These are phyloP conservation scores for Trichoderma brevicompactum DNA, from an alignment of 2,329 filamentous ascomycete species.

Conservation along the genomic window DNA sequence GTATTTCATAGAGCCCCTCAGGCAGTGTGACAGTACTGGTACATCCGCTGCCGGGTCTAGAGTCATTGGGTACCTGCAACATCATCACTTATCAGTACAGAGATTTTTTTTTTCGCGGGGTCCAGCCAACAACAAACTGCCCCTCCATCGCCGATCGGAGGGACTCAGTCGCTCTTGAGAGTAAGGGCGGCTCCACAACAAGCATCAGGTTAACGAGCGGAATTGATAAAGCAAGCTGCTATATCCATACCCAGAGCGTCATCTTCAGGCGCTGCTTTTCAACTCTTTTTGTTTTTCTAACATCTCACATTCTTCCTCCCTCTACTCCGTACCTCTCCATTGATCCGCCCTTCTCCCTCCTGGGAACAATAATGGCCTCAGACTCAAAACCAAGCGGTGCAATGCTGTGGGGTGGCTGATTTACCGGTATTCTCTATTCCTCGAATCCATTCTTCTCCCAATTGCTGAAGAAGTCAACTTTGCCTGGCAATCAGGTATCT, in stretches of 20 bases:
- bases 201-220: background rate
- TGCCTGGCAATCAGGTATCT: background rate
- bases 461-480: background rate
- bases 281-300: background rate
- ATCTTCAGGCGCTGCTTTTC: background rate
- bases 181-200: background rate
- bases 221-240: background rate
- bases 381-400: constrained; percentile 38
- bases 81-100: background rate
- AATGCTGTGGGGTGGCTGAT: constrained; percentile 53
- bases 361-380: constrained; percentile 35
- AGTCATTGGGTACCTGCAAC: background rate
- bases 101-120: constrained; percentile 20
- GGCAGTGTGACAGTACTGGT: background rate
- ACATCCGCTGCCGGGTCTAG: background rate
- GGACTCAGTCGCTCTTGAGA: background rate
- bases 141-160: constrained; percentile 24
- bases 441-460: background rate
- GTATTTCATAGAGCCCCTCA: background rate
- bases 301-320: background rate
- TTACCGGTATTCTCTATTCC: constrained; percentile 49
- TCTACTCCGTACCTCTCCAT: background rate
- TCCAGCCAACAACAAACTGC: constrained; percentile 8
- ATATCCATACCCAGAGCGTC: background rate
- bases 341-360: background rate